phyloP scores from a whole-genome alignment of 371 early-diverging fungal species.

The Mortierella sp. region DNA sequence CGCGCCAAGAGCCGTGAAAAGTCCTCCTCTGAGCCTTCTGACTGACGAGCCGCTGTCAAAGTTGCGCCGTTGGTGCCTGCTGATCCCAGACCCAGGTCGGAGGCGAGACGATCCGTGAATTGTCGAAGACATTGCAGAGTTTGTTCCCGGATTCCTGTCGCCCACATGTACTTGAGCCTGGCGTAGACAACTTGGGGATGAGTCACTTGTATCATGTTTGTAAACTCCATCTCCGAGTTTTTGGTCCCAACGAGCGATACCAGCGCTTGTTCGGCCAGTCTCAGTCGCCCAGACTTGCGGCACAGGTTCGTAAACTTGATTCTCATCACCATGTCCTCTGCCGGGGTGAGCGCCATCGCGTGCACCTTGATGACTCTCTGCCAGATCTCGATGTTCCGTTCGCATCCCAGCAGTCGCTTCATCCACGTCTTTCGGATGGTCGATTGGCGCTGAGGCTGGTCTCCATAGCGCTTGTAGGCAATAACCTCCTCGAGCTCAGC shows the following conservation, averaged over 20 bases:
- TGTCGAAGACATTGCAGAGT: constrained; percentile 72
- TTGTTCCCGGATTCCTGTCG: constrained; percentile 72
- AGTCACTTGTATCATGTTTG: constrained; percentile 45
- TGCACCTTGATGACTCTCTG: constrained; percentile 92
- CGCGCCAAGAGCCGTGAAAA: constrained; percentile 81
- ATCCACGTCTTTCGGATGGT: constrained; percentile 94
- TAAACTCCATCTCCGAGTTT: constrained; percentile 30
- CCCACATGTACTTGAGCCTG: constrained; percentile 96
- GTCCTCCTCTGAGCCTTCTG: constrained; percentile 60
- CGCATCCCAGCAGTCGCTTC: constrained; percentile 88
- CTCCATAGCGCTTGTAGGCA: constrained; percentile 84
- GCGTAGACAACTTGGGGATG: constrained; percentile 93
- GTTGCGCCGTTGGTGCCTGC: constrained; percentile 27
- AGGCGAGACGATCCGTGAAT: constrained; percentile 72
- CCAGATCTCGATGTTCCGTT: constrained; percentile 97
- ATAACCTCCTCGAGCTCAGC: constrained; percentile 98
- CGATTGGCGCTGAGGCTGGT: constrained; percentile 84
- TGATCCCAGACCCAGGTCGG: constrained; percentile 62
- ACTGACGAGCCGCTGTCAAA: constrained; percentile 20
- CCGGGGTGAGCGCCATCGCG: constrained; percentile 90
- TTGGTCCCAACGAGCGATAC: constrained; percentile 70
- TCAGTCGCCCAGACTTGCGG: constrained; percentile 90
- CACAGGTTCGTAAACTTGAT: constrained; percentile 97
- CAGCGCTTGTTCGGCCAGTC: constrained; percentile 88
- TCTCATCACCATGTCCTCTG: constrained; percentile 95